Evolutionary conservation across 2,329 filamentous ascomycete genomes (phyloP).

Genomic region (Colletotrichum kahawae): DNA sequence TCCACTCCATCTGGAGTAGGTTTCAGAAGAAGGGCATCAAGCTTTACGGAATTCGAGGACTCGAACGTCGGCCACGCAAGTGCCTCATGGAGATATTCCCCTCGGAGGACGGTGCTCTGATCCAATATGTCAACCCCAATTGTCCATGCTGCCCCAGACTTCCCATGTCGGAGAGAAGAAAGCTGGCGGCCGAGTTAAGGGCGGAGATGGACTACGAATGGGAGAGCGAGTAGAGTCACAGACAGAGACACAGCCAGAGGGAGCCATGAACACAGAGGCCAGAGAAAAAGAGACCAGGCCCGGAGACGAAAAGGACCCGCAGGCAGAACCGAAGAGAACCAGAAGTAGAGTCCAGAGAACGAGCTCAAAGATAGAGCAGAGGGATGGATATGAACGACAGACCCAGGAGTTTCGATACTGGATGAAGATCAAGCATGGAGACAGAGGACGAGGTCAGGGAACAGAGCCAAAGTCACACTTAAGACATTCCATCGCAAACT

Average conservation of each 20-base stretch:
- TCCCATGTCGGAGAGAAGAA: background rate
- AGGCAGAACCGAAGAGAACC: too few species aligned
- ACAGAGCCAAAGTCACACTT: background rate
- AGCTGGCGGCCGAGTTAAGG: fast-evolving
- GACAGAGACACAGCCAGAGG: background rate
- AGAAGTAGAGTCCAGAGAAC: too few species aligned
- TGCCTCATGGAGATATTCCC: background rate
- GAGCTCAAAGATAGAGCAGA: background rate
- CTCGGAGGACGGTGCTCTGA: background rate
- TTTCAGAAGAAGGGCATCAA: background rate
- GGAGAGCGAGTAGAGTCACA: background rate
- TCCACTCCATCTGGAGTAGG: background rate
- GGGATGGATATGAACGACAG: background rate
- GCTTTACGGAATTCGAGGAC: background rate
- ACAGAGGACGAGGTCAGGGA: background rate
- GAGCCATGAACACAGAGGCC: fast-evolving
- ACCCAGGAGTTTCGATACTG: background rate
- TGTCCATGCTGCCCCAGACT: fast-evolving
- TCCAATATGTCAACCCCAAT: background rate
- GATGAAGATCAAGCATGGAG: background rate
- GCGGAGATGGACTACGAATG: background rate
- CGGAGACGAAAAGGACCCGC: too few species aligned
- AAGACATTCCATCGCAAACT: background rate
- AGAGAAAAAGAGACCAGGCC: too few species aligned
- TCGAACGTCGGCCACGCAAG: too few species aligned